Conservation (phyloP, 2,329 filamentous ascomycete species). For the Exophiala xenobiotica region DNA sequence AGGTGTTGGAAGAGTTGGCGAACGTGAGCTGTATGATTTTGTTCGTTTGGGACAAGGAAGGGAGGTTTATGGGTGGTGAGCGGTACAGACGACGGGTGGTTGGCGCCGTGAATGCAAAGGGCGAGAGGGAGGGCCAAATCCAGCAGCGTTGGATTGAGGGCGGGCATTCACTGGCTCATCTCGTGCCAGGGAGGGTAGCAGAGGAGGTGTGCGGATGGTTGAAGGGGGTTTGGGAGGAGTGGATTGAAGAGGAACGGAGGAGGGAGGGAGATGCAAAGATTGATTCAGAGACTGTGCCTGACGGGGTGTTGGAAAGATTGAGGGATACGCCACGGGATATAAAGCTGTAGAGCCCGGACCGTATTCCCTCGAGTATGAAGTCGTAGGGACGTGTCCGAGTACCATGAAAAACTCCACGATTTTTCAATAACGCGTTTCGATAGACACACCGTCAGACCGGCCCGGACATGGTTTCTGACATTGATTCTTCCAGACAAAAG, state of each 20-base stretch:
- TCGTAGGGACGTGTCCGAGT: no score
- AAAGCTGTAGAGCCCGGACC: not conserved
- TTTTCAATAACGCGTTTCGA: no score
- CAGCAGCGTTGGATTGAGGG: constrained; percentile 3
- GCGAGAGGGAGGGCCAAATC: not conserved
- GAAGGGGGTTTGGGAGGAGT: not conserved
- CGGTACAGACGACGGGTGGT: constrained; percentile 1
- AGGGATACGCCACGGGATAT: not conserved
- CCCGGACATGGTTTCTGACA: no score
- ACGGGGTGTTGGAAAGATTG: not conserved
- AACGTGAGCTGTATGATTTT: constrained; percentile 2
- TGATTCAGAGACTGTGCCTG: not conserved
- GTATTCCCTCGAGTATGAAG: no score
- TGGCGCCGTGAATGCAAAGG: not conserved
- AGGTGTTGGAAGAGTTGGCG: constrained; percentile 1
- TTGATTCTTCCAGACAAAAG: no score
- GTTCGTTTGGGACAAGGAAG: constrained; percentile 6
- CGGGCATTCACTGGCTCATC: constrained; percentile 7
- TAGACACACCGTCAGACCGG: no score
- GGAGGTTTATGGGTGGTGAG: not conserved
- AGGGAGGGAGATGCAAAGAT: not conserved
- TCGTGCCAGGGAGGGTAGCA: constrained; percentile 1
- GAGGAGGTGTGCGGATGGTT: not conserved
- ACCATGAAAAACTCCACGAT: no score
- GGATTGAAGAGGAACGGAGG: constrained; percentile 1